Evolutionary conservation across 2,329 filamentous ascomycete species (phyloP).

Genomic region (Clarireedia hainanense): DNA sequence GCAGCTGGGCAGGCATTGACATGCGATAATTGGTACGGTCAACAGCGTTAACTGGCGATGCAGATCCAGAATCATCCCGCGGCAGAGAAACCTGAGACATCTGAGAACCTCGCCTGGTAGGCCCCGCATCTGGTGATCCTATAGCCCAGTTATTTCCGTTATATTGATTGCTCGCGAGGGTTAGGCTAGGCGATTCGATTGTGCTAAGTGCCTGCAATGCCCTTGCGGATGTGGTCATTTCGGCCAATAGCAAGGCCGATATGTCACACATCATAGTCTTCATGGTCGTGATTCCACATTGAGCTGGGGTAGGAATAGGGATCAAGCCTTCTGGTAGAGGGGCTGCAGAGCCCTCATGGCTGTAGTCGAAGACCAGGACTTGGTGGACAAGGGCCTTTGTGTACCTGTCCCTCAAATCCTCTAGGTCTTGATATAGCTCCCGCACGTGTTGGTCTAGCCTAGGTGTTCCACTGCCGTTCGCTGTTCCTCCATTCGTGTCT

Average conservation of each 20-base stretch:
- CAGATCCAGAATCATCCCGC: slow-evolving; percentile 39
- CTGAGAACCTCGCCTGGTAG: slow-evolving; percentile 48
- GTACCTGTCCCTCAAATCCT: slow-evolving; percentile 63
- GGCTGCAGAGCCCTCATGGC: slow-evolving; percentile 38
- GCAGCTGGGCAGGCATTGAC: slow-evolving; percentile 63
- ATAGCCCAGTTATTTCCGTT: slow-evolving; percentile 37
- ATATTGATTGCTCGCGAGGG: slow-evolving; percentile 32
- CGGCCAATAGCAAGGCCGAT: slow-evolving; percentile 63
- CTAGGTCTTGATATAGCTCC: slow-evolving; percentile 57
- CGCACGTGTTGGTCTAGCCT: slow-evolving; percentile 50
- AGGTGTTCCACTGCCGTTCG: slow-evolving; percentile 38
- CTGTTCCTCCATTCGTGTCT: slow-evolving; percentile 48
- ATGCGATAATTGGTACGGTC: slow-evolving; percentile 63
- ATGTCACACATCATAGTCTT: slow-evolving; percentile 76
- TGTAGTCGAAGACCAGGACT: slow-evolving; percentile 72
- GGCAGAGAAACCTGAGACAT: slow-evolving; percentile 42
- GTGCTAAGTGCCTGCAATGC: slow-evolving; percentile 65
- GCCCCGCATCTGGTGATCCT: slow-evolving; percentile 33
- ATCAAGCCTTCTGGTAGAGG: slow-evolving; percentile 60
- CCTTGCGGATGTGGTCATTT: slow-evolving; percentile 67
- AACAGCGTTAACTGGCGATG: slow-evolving; percentile 42
- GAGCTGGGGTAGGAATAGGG: slow-evolving; percentile 58
- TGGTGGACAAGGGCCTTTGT: slow-evolving; percentile 71
- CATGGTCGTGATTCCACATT: slow-evolving; percentile 69
- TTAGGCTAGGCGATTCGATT: slow-evolving; percentile 66